phyloP scores from a whole-genome alignment of 2,329 filamentous ascomycete species.

The Phyllosticta citribraziliensis region DNA sequence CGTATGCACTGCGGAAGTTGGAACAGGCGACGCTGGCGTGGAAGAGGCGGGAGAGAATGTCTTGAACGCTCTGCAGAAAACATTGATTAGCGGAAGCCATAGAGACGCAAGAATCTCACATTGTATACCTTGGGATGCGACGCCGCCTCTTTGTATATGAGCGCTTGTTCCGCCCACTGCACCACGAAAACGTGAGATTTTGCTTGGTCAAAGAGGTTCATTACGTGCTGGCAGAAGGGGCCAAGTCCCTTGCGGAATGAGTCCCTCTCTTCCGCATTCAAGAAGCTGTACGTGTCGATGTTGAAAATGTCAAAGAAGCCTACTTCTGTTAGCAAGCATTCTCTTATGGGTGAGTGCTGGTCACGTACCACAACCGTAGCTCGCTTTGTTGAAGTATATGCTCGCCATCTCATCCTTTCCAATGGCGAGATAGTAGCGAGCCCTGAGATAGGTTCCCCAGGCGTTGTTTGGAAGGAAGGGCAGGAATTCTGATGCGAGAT shows the following conservation, averaged over 20 bases:
- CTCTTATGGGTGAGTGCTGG: neutral
- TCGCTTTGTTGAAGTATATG: conserved; percentile 69
- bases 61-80: conserved; percentile 21
- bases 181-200: conserved; percentile 71
- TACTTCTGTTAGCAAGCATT: conserved; percentile 21
- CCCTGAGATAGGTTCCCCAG: conserved; percentile 70
- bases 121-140: conserved; percentile 12
- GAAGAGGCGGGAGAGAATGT: conserved; percentile 77
- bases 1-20: conserved; percentile 74
- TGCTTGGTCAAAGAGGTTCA: conserved; percentile 68
- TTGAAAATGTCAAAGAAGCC: conserved; percentile 27
- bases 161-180: conserved; percentile 62
- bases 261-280: conserved; percentile 64
- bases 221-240: conserved; percentile 79
- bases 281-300: conserved; percentile 47
- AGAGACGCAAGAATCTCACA: conserved; percentile 21
- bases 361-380: conserved; percentile 64
- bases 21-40: conserved; percentile 68
- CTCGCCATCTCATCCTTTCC: conserved; percentile 67
- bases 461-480: conserved; percentile 49
- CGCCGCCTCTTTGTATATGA: neutral
- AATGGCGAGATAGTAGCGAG: conserved; percentile 63
- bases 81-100: neutral
- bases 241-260: conserved; percentile 63
- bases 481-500: conserved; percentile 54